A percentile compares a stretch with the other conserved stretches of the same genome.
Conservation (phyloP, 2,329 filamentous ascomycete genomes). For the Stachybotrys echinatus region DNA sequence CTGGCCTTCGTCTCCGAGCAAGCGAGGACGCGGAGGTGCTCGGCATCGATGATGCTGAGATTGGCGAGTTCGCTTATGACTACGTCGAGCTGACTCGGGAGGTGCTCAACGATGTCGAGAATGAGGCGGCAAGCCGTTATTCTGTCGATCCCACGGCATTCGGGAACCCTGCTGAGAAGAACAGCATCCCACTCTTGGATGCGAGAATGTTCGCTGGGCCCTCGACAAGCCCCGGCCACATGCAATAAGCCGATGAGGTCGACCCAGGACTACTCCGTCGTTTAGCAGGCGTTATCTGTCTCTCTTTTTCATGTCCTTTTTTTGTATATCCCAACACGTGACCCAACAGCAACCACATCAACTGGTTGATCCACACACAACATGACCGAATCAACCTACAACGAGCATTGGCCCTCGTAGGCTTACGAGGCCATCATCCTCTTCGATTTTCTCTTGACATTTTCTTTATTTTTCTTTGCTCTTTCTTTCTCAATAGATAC, state of each 20-base stretch:
- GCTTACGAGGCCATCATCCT: no score
- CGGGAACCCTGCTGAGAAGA: slow-evolving; percentile 39
- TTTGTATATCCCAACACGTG: no score
- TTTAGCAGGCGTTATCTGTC: background rate
- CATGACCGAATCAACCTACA: no score
- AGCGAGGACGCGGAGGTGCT: slow-evolving; percentile 74
- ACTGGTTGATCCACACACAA: no score
- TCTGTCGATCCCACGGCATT: slow-evolving; percentile 33
- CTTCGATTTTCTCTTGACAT: no score
- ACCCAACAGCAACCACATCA: no score
- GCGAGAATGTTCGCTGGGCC: slow-evolving; percentile 30
- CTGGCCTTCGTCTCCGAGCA: slow-evolving; percentile 69
- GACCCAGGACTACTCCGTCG: no score
- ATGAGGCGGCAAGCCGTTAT: slow-evolving; percentile 37
- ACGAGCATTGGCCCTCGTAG: no score
- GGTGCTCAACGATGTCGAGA: slow-evolving; percentile 41
- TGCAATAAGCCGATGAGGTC: background rate
- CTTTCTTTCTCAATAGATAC: background rate
- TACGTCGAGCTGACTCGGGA: slow-evolving; percentile 76
- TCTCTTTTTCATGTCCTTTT: background rate
- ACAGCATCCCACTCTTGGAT: slow-evolving; percentile 43
- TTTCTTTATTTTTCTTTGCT: background rate
- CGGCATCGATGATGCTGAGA: slow-evolving; percentile 84
- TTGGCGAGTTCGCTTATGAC: slow-evolving; percentile 94
- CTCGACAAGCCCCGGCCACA: slow-evolving; percentile 10